Evolutionary conservation across 176 grass and related monocot species (phyloP).

Genomic region (Hordeum vulgare): DNA sequence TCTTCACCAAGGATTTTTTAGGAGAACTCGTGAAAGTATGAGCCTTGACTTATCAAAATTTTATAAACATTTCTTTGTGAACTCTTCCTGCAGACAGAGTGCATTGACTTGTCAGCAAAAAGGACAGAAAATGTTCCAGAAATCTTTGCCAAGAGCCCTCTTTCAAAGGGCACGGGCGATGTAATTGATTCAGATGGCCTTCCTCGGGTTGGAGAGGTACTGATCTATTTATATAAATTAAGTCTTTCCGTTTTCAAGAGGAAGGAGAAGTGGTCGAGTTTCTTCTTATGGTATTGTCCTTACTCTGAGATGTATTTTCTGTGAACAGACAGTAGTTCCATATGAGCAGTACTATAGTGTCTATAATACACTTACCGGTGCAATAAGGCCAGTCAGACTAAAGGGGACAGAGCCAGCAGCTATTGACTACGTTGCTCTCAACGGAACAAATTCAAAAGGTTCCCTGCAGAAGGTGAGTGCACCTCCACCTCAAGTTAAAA

Average conservation of each 20-base stretch:
- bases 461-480: constrained; percentile 62
- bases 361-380: constrained; percentile 66
- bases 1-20: neutral
- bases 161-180: constrained; percentile 36
- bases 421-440: constrained; percentile 79
- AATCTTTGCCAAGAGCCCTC: constrained; percentile 64
- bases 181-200: constrained; percentile 84
- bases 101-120: constrained; percentile 65
- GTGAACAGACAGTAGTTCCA: constrained; percentile 67
- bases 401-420: constrained; percentile 75
- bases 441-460: constrained; percentile 66
- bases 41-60: neutral
- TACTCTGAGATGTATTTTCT: constrained; percentile 19
- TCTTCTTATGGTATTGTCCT: neutral
- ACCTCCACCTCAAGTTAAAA: neutral
- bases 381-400: constrained; percentile 43
- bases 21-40: neutral
- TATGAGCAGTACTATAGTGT: constrained; percentile 65
- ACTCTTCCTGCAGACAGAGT: constrained; percentile 64
- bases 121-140: constrained; percentile 48
- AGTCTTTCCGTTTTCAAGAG: neutral
- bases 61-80: neutral
- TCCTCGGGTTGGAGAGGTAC: constrained; percentile 82
- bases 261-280: neutral
- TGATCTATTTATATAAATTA: constrained; percentile 15